Evolutionary conservation across 805 yeast species (phyloP), one percentile per base, ranked within the genome.

Genomic region (Candida succiphila): DNA sequence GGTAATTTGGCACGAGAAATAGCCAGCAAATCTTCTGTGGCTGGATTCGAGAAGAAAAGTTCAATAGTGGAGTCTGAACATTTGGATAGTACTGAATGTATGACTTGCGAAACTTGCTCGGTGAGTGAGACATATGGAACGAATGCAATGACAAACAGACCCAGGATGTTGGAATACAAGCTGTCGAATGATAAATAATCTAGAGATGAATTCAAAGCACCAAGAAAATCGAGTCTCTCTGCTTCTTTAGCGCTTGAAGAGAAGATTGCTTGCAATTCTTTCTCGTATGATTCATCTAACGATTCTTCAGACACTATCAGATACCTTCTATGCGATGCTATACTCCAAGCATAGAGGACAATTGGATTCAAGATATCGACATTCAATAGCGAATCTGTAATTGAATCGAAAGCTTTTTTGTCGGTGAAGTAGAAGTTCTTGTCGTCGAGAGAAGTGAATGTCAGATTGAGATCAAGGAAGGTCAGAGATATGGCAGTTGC

Each of bases 1-100:
- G 97, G 97, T 39, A 84, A 69, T 47, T 88, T 86, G 1, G 92
- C 79, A 39, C 78, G 66, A 1, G 84, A 58, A 19, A 85, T 49
- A 13, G 71, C 59, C 21, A 78, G 46, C 4, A 67, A 49, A 32
- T 65, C 63, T 17, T 58, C 58, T 1, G 69, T 61, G 1, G 62
- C 54, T n/a, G 63, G 62, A 34, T 63, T 58, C 3, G 55, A 51
- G 41, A 74, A 75, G 41, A 75, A 71, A 13, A 46, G 50, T 37
- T 60, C 63, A 10, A 65, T 54, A 1, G 67, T 54, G 27, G 62
- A 51, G 27, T 62, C 61, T 1, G 79, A 75, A 27, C 70, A 65
- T 19, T 58, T 51, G 7, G 51, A 47, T 30, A 75, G 43, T 1
- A 75, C 65, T 2, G 46, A 50, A 14, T 62, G 51, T 4, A 75